These are phyloP conservation scores for Fusarium keratoplasticum DNA, from an alignment of 2,329 filamentous ascomycete genomes.

Conservation along the genomic window DNA sequence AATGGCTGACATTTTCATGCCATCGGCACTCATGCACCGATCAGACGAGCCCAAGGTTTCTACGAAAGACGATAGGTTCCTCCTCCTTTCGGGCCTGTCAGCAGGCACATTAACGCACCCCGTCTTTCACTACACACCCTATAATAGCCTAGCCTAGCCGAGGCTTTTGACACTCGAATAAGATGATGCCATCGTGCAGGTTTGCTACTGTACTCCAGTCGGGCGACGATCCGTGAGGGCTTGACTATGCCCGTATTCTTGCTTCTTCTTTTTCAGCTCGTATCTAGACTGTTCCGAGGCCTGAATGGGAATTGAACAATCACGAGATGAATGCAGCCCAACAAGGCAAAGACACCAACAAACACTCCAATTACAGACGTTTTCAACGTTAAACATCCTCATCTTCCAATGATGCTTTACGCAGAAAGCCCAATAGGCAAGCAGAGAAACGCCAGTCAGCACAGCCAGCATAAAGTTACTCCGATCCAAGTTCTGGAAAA, in stretches of 20 bases:
- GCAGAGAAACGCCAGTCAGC: not conserved
- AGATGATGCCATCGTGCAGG: constrained; percentile 5
- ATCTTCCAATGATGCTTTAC: not conserved
- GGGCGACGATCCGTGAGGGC: not conserved
- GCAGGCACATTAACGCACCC: not conserved
- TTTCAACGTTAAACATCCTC: not conserved
- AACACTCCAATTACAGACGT: not conserved
- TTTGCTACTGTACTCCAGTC: not conserved
- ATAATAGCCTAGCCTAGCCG: not conserved
- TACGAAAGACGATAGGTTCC: not conserved
- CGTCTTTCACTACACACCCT: not conserved
- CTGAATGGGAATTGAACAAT: not conserved
- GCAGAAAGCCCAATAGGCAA: not conserved
- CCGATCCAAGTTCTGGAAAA: not conserved
- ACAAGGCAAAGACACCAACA: not conserved
- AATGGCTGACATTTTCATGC: not conserved
- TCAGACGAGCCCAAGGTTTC: constrained; percentile 1
- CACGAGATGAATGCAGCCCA: not conserved
- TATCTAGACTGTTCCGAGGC: not conserved
- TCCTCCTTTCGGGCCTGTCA: not conserved
- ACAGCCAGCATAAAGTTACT: not conserved
- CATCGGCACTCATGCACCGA: not conserved
- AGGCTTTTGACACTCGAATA: not conserved
- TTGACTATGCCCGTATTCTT: not conserved
- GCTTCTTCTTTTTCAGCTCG: not conserved